Evolutionary conservation across 495 filamentous ascomycete species (phyloP).

Genomic region (Aspergillus olivimuriae): DNA sequence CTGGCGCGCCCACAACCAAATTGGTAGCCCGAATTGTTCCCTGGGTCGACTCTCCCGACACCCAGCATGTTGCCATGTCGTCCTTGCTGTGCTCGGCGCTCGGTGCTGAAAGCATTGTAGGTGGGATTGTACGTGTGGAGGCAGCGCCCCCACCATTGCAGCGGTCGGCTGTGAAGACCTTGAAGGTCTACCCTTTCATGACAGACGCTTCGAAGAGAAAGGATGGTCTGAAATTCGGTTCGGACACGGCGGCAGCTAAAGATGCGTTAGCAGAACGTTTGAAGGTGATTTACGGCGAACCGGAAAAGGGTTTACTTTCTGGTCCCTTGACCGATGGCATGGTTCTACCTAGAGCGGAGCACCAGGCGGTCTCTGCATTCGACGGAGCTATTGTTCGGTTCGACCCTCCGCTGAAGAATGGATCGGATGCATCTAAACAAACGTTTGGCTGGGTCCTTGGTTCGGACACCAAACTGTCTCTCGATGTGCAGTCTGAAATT

Average conservation of each 20-base stretch:
- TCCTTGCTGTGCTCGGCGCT: slow-evolving; percentile 65
- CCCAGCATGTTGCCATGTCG: slow-evolving; percentile 70
- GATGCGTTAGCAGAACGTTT: slow-evolving; percentile 56
- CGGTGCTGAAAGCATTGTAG: slow-evolving; percentile 64
- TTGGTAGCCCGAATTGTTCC: slow-evolving; percentile 66
- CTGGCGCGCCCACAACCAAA: slow-evolving; percentile 57
- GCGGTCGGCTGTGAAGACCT: slow-evolving; percentile 42
- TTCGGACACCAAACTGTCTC: slow-evolving; percentile 60
- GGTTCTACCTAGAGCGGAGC: slow-evolving; percentile 50
- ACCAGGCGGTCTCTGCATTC: slow-evolving; percentile 33
- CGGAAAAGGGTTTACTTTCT: slow-evolving; percentile 55
- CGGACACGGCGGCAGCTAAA: slow-evolving; percentile 69
- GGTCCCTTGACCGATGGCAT: slow-evolving; percentile 89
- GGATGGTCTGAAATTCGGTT: slow-evolving; percentile 78
- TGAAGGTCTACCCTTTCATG: slow-evolving; percentile 78
- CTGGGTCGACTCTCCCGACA: slow-evolving; percentile 86
- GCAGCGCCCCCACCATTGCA: slow-evolving; percentile 57
- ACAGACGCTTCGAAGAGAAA: slow-evolving; percentile 43
- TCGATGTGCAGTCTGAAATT: slow-evolving; percentile 68
- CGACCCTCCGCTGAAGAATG: slow-evolving; percentile 48
- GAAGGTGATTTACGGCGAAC: slow-evolving; percentile 40
- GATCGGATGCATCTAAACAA: slow-evolving; percentile 40
- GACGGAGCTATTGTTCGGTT: slow-evolving; percentile 73
- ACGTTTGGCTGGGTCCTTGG: slow-evolving; percentile 68
- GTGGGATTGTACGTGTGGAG: slow-evolving; percentile 82